Conservation (phyloP, 2,329 filamentous ascomycete species). For the Penicillium verrucosum region DNA sequence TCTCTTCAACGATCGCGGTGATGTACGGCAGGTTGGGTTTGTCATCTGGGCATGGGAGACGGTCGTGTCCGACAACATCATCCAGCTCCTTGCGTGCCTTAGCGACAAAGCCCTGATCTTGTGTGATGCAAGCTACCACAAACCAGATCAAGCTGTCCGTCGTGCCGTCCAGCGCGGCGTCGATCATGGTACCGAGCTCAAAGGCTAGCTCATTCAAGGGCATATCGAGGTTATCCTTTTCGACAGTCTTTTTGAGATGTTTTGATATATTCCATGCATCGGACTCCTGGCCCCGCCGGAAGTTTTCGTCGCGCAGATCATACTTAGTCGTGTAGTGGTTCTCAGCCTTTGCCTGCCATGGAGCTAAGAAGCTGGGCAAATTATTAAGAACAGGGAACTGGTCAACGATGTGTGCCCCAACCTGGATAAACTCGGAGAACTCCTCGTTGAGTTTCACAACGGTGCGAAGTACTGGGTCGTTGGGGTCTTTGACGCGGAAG, state of each 20-base stretch:
- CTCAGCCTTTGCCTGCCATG: constrained; percentile 42
- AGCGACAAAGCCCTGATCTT: constrained; percentile 3
- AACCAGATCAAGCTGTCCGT: neutral
- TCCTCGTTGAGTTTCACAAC: neutral
- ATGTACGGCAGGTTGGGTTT: constrained; percentile 27
- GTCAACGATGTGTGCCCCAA: constrained; percentile 34
- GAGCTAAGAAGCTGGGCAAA: constrained; percentile 44
- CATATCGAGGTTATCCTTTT: neutral
- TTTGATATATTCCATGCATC: neutral
- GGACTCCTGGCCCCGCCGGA: neutral
- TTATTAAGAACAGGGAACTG: constrained; percentile 45
- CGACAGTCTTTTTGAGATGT: neutral
- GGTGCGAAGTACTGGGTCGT: neutral
- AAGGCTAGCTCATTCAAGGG: neutral
- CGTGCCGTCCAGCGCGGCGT: neutral
- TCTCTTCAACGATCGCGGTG: constrained; percentile 28
- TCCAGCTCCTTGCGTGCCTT: constrained; percentile 14
- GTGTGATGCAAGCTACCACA: neutral
- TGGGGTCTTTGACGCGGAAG: neutral
- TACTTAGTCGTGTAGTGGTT: constrained; percentile 1
- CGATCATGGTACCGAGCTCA: neutral
- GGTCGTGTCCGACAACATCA: constrained; percentile 24
- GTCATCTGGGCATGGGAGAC: constrained; percentile 31
- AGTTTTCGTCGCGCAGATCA: neutral
- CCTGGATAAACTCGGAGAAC: neutral